Evolutionary conservation across 2,329 filamentous ascomycete species (phyloP), one percentile per base, ranked within the genome.

Genomic region (Botrytis paeoniae): DNA sequence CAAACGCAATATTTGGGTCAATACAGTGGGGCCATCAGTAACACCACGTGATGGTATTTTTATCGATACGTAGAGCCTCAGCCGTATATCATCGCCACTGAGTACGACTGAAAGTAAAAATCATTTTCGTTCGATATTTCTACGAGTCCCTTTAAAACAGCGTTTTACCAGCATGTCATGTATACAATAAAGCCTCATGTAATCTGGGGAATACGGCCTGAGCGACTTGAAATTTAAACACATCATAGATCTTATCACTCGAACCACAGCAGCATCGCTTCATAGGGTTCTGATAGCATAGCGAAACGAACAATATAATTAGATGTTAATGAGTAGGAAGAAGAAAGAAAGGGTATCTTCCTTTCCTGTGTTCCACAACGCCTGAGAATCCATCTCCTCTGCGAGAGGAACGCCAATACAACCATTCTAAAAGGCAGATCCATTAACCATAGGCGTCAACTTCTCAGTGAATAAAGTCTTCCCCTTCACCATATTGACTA

Each of bases 381-480:
- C 62, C 41, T 45, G 7, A 48, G 6, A n/a, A 12, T 14, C 12
- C 9, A 48, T 48, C 29, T 4, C 20, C 1, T 18, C 29, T 16
- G 10, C 29, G 29, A 20, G 3, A 48, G 3, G 1, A 57, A 41
- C 32, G 18, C 4, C 14, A 18, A 51, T 41, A 20, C 25, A 18
- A 41, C 25, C 22, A 61, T 43, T 62, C 29, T 73, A 75, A 70
- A 73, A 72, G 0, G 41, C n/a, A 63, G 77, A 76, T 1, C 79
- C 79, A 73, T 78, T 69, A 48, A 78, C 74, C 43, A 72, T 74
- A 4, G 73, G 66, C 5, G 60, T 43, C 48, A 80, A 62, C 20
- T 75, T 77, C 51, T 80, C 75, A 4, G 75, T 74, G 32, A 80
- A 80, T 22, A 79, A 72, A 14, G 73, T 77, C 75, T 79, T 80